These are phyloP conservation scores for Remersonia thermophila DNA, from an alignment of 2,329 filamentous ascomycete genomes.

Conservation along the genomic window DNA sequence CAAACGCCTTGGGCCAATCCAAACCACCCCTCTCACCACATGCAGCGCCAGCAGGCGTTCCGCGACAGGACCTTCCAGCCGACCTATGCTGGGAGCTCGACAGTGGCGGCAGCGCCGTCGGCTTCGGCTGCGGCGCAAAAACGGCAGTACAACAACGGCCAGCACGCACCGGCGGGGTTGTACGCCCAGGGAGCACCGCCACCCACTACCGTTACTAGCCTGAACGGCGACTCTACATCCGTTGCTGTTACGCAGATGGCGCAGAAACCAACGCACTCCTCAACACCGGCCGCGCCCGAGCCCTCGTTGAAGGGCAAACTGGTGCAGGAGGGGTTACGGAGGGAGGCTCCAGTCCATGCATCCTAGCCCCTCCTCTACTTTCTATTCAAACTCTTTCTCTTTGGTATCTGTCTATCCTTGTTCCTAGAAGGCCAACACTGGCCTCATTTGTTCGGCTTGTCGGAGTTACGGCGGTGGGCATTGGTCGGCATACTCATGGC, in stretches of 20 bases:
- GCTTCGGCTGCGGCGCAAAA: slow-evolving; percentile 17
- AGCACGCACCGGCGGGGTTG: slow-evolving; percentile 18
- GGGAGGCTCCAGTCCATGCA: too few species aligned
- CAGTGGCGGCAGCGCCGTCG: slow-evolving; percentile 21
- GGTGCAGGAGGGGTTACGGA: too few species aligned
- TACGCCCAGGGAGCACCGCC: too few species aligned
- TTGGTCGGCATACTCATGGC: too few species aligned
- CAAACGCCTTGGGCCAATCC: slow-evolving; percentile 90
- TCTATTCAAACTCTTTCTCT: slow-evolving; percentile 14
- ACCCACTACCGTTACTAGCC: too few species aligned
- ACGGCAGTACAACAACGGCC: slow-evolving; percentile 28
- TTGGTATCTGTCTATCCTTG: slow-evolving; percentile 10
- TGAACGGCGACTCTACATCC: slow-evolving; percentile 15
- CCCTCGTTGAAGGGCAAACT: too few species aligned
- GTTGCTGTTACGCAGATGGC: slow-evolving; percentile 8
- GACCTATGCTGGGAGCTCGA: slow-evolving; percentile 24
- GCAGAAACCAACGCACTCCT: slow-evolving; percentile 5
- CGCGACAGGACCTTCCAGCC: slow-evolving; percentile 21
- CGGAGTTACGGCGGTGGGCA: slow-evolving; percentile 3
- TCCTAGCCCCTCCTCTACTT: too few species aligned
- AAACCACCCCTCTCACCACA: slow-evolving; percentile 58
- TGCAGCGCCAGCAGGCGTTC: slow-evolving; percentile 30
- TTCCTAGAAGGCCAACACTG: not conserved
- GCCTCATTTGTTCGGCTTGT: slow-evolving; percentile 1
- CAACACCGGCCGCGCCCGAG: not conserved